Percentiles rank a stretch among this genome's conserved stretches.
Evolutionary conservation across 1,284 basidiomycete species (phyloP).

Genomic region (Coriolopsis trogii): DNA sequence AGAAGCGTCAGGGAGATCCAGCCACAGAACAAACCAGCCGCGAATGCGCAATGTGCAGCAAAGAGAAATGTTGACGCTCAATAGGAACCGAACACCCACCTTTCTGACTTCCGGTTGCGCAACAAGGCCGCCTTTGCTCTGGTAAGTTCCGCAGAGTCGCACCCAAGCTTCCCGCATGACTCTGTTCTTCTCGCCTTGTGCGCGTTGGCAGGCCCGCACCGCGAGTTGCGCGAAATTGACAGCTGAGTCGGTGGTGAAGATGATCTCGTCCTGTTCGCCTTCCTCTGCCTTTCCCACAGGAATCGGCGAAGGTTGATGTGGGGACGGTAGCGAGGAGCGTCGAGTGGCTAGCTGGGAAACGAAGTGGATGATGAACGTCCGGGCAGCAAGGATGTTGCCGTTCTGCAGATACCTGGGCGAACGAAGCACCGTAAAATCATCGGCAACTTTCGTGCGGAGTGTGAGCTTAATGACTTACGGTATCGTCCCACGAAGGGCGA

Average conservation of each 20-base stretch:
- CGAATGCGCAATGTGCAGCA: slow-evolving; percentile 8
- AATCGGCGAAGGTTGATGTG: slow-evolving; percentile 46
- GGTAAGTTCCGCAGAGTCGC: slow-evolving; percentile 80
- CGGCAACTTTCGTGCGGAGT: background rate
- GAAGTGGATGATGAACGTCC: slow-evolving; percentile 81
- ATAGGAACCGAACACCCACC: slow-evolving; percentile 46
- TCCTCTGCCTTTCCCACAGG: slow-evolving; percentile 38
- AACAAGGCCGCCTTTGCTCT: slow-evolving; percentile 63
- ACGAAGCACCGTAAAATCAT: slow-evolving; percentile 9
- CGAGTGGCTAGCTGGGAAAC: slow-evolving; percentile 58
- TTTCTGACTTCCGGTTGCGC: slow-evolving; percentile 72
- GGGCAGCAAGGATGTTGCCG: slow-evolving; percentile 85
- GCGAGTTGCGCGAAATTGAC: slow-evolving; percentile 91
- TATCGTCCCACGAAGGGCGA: slow-evolving; percentile 81
- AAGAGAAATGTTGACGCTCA: slow-evolving; percentile 13
- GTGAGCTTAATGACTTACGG: slow-evolving; percentile 58
- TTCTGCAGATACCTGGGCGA: slow-evolving; percentile 75
- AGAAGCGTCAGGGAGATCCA: slow-evolving; percentile 13
- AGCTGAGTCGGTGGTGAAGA: slow-evolving; percentile 70
- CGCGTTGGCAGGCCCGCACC: slow-evolving; percentile 81
- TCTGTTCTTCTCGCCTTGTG: slow-evolving; percentile 75
- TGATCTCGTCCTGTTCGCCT: slow-evolving; percentile 61
- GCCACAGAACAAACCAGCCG: slow-evolving; percentile 16
- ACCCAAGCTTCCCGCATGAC: slow-evolving; percentile 81
- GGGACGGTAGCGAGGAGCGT: slow-evolving; percentile 41